Percentiles rank a stretch among this genome's conserved stretches.
These are phyloP conservation scores for Lichina pygmaea DNA, from an alignment of 495 filamentous ascomycete genomes.

Conservation along the genomic window DNA sequence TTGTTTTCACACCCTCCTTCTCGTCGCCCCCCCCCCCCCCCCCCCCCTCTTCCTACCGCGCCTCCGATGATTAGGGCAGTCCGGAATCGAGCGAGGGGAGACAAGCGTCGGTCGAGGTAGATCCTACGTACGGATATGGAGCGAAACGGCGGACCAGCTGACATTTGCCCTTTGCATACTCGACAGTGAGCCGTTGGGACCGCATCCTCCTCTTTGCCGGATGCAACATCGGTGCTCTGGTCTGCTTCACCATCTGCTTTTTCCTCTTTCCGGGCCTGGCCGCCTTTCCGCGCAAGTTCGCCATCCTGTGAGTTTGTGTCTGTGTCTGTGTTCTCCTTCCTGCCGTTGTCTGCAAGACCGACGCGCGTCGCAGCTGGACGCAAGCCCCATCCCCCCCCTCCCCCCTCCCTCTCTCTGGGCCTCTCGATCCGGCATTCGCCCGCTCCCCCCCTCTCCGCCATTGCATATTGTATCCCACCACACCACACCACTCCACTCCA, in stretches of 20 bases:
- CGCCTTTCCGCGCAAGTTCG: slow-evolving; percentile 72
- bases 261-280: slow-evolving; percentile 58
- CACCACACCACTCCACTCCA: too few species aligned
- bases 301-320: slow-evolving; percentile 55
- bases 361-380: background rate
- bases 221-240: slow-evolving; percentile 73
- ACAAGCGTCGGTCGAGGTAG: too few species aligned
- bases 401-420: background rate
- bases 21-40: slow-evolving; percentile 7
- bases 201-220: slow-evolving; percentile 73
- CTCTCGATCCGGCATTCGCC: background rate
- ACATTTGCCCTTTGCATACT: background rate
- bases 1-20: background rate
- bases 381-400: background rate
- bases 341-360: background rate
- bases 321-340: background rate
- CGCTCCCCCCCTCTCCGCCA: background rate
- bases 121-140: too few species aligned
- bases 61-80: too few species aligned
- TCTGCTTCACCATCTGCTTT: slow-evolving; percentile 83
- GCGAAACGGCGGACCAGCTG: too few species aligned
- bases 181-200: slow-evolving; percentile 87
- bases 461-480: too few species aligned
- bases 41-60: background rate
- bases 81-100: too few species aligned